Evolutionary conservation across 192 early-diverging fungal genomes (phyloP).

Genomic region (Coemansia sp.): DNA sequence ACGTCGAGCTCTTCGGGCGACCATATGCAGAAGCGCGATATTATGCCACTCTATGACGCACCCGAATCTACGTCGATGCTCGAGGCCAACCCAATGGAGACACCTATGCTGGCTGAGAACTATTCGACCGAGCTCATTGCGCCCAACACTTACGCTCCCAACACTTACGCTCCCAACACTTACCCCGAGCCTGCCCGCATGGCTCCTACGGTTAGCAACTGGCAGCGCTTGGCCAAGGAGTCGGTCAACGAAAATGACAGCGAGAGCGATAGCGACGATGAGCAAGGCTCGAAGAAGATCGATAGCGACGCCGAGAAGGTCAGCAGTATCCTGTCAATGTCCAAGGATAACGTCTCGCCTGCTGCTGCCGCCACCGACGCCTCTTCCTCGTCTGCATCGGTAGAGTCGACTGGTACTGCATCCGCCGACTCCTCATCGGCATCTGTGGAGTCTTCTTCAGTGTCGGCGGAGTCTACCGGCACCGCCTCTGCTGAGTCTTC

Average conservation of each 20-base stretch:
- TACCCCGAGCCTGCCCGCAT: neutral
- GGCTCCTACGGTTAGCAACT: constrained; percentile 19
- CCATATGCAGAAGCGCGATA: constrained; percentile 36
- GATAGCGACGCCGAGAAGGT: constrained; percentile 16
- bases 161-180: neutral
- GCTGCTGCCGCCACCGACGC: neutral
- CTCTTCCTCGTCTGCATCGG: constrained; percentile 9
- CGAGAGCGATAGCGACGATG: constrained; percentile 25
- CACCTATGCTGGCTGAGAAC: neutral
- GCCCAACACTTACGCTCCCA: neutral
- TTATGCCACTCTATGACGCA: constrained; percentile 34
- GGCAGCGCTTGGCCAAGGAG: constrained; percentile 23
- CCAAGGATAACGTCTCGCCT: constrained; percentile 12
- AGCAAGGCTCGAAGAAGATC: constrained; percentile 10
- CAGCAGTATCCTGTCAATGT: constrained; percentile 6
- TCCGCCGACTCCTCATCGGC: constrained; percentile 15
- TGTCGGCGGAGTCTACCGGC: constrained; percentile 9
- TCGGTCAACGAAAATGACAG: constrained; percentile 24
- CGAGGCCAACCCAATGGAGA: neutral
- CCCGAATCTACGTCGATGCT: constrained; percentile 13
- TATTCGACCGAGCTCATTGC: neutral
- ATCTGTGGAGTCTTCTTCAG: constrained; percentile 7
- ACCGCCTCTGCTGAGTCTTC: constrained; percentile 13
- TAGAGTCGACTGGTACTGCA: constrained; percentile 11
- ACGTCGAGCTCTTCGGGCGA: neutral